Conservation (phyloP, 176 grass and related monocot genomes). For the Alloteropsis semialata region DNA sequence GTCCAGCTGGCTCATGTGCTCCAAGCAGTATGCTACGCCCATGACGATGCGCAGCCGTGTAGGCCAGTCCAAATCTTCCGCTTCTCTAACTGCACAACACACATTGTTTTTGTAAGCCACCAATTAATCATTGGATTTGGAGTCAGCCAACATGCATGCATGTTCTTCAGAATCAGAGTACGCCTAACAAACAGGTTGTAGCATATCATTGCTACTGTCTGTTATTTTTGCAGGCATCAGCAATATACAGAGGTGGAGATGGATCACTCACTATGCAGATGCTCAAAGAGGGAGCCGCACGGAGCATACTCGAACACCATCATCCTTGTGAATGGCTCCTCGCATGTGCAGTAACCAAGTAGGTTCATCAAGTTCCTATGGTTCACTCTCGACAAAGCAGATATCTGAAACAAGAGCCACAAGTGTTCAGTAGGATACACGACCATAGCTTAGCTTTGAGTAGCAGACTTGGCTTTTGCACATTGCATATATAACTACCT, state of each 20-base stretch:
- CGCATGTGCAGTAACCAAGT: constrained; percentile 61
- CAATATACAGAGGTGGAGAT: neutral
- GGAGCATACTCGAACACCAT: constrained; percentile 84
- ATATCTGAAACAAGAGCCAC: constrained; percentile 48
- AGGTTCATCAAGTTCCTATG: constrained; percentile 93
- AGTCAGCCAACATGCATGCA: no score
- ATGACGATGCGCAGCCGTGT: constrained; percentile 54
- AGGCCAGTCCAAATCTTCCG: constrained; percentile 70
- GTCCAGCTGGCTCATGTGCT: constrained; percentile 56
- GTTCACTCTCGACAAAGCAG: constrained; percentile 69
- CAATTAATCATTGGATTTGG: no score
- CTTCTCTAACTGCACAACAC: constrained; percentile 61
- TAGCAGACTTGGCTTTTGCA: neutral
- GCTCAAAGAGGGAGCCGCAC: constrained; percentile 86
- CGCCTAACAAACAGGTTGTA: no score
- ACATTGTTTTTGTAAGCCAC: no score
- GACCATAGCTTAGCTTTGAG: neutral
- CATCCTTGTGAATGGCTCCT: constrained; percentile 80
- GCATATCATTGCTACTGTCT: no score
- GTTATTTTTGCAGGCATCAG: no score
- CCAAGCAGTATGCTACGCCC: constrained; percentile 74
- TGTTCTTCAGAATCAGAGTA: no score
- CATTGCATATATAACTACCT: constrained; percentile 35
- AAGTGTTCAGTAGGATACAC: neutral
- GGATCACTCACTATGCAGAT: constrained; percentile 74